Conservation (phyloP, 768 basidiomycete species). For the Trametes cinnabarina region DNA sequence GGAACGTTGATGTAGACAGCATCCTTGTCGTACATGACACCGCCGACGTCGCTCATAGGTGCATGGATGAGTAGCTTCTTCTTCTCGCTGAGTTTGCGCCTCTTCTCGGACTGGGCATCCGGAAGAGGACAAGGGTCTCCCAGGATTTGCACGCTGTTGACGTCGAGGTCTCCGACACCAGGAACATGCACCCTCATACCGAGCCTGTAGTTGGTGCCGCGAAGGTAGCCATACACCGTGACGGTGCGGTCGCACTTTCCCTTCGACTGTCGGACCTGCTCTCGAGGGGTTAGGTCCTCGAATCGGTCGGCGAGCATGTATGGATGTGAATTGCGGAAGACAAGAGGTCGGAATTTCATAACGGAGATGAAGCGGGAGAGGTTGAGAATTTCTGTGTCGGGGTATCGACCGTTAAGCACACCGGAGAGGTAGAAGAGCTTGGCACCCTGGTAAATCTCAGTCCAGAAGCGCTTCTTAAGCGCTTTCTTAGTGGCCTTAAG, state of each 20-base stretch:
- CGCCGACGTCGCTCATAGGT: constrained; percentile 98
- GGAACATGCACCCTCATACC: constrained; percentile 90
- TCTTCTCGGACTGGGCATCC: constrained; percentile 85
- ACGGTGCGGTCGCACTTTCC: constrained; percentile 94
- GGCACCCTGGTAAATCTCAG: constrained; percentile 97
- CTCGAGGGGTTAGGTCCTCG: constrained; percentile 91
- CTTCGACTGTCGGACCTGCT: constrained; percentile 69
- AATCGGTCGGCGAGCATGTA: constrained; percentile 94
- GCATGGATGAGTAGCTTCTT: constrained; percentile 90
- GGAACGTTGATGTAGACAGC: constrained; percentile 98
- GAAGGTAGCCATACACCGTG: constrained; percentile 92
- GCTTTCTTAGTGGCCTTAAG: constrained; percentile 89
- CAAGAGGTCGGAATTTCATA: constrained; percentile 97
- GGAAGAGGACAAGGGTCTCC: constrained; percentile 97
- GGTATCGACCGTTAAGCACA: constrained; percentile 96
- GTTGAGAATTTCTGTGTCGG: constrained; percentile 94
- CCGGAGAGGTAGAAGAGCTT: constrained; percentile 98
- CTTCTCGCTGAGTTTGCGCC: constrained; percentile 92
- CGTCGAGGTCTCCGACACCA: constrained; percentile 86
- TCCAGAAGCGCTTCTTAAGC: constrained; percentile 98
- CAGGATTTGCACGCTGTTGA: constrained; percentile 69
- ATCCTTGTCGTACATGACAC: constrained; percentile 96
- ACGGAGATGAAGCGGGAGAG: constrained; percentile 94
- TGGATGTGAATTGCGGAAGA: constrained; percentile 93
- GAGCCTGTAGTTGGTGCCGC: constrained; percentile 78